Evolutionary conservation across 352 stramenopile species (phyloP).

Genomic region (Phytopythium oedochilum): DNA sequence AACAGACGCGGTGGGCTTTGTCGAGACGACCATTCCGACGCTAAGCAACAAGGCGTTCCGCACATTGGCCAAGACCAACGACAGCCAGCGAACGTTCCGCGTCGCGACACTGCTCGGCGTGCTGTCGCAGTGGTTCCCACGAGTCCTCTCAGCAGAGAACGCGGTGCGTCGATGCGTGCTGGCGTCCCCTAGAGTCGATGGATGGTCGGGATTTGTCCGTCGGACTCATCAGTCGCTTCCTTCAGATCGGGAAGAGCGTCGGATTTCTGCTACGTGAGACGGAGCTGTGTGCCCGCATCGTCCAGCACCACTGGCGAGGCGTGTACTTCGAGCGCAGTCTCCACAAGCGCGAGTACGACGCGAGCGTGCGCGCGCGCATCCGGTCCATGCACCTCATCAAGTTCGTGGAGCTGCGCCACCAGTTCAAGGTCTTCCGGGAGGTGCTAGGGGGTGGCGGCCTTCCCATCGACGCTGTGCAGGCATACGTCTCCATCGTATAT

Average conservation of each 20-base stretch:
- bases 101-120: constrained; percentile 44
- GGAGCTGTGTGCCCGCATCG: constrained; percentile 60
- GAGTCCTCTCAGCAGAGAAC: constrained; percentile 58
- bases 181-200: neutral
- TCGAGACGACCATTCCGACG: constrained; percentile 63
- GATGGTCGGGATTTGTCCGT: too few species aligned
- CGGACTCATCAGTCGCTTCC: too few species aligned
- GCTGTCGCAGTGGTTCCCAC: constrained; percentile 58
- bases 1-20: constrained; percentile 53
- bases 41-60: constrained; percentile 75
- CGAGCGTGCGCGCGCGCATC: constrained; percentile 42
- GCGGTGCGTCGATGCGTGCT: constrained; percentile 16
- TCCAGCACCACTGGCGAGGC: constrained; percentile 74
- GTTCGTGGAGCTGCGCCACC: constrained; percentile 59
- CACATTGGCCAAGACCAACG: constrained; percentile 48
- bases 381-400: constrained; percentile 75
- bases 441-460: constrained; percentile 33
- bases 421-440: constrained; percentile 58
- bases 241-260: constrained; percentile 33
- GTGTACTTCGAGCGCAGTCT: constrained; percentile 54
- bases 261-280: constrained; percentile 50
- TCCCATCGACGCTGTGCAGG: constrained; percentile 30
- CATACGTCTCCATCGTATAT: constrained; percentile 62
- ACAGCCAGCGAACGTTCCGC: constrained; percentile 52
- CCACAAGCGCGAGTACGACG: constrained; percentile 37